Base-by-base conservation (phyloP, 2,329 filamentous ascomycete genomes). In the Lomentospora prolificans region DNA sequence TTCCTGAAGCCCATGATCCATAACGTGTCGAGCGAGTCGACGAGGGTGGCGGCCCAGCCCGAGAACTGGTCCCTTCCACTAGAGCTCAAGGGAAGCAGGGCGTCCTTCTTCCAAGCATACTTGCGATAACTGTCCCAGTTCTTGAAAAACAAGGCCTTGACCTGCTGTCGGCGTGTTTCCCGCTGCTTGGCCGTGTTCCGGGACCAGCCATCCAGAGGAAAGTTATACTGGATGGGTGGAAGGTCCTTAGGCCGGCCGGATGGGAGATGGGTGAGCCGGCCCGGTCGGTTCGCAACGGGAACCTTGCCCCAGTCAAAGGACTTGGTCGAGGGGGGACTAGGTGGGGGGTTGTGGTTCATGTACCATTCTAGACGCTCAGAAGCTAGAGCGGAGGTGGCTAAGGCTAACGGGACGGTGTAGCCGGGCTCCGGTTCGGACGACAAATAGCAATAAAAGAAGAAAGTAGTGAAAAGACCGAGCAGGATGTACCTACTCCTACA, bases 1-100 rank as follows among this genome's bases (percentile, higher is more conserved):
- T 79, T 72, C 59, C 76, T 76, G 64, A 88, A 61, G 3, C 78
- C 85, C 79, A 89, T 83, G 60, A 89, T 85, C 84, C 85, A 88
- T 12, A 89, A 71, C n/a, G 82, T 82, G 64, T 89, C 86, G 54
- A 87, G 72, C 2, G 80, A 71, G 64, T 86, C 84, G n/a, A 86
- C 81, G 57, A 86, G 69, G 4, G 83, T 86, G 3, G 83, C 83
- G 5, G 79, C 81, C 83, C 83, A 86, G 24, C 84, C 84, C 12
- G 80, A 81, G 67, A 85, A 86, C 31, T 79, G 77, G 61, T 85
- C 76, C 48, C 75, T 74, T 51, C 67, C 70, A 2, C 66, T 62
- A 9, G 75, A 81, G 14, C 75, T 75, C 8, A 86, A 61, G 3
- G 84, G 84, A 28, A 72, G 72, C 54, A 87, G 70, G 60, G 85